Percentiles rank a stretch among this genome's conserved stretches.
These are phyloP conservation scores for Cyberlindnera amylophila DNA, from an alignment of 805 yeast genomes.

Conservation along the genomic window DNA sequence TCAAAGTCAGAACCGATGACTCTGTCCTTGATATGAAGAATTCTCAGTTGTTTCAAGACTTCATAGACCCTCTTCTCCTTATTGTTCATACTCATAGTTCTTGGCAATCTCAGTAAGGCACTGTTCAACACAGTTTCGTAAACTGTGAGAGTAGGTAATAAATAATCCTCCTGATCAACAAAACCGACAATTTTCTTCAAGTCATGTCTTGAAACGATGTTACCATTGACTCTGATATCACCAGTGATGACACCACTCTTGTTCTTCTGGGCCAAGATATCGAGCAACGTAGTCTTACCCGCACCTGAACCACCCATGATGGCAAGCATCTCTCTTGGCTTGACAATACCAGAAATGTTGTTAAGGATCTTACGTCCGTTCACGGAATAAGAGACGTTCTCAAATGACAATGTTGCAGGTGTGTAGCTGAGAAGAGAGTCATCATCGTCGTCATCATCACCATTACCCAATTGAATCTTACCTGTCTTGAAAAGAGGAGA, in stretches of 20 bases:
- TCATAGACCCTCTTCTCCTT: conserved; percentile 80
- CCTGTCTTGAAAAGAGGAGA: conserved; percentile 55
- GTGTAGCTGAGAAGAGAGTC: conserved; percentile 46
- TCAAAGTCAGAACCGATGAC: conserved; percentile 85
- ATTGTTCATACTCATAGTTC: conserved; percentile 65
- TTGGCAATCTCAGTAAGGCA: conserved; percentile 84
- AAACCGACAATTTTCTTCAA: conserved; percentile 77
- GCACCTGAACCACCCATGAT: conserved; percentile 99
- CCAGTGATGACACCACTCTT: conserved; percentile 74
- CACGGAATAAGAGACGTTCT: conserved; percentile 59
- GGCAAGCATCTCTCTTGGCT: conserved; percentile 87
- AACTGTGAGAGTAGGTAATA: conserved; percentile 90
- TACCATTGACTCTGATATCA: conserved; percentile 74
- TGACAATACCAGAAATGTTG: conserved; percentile 68
- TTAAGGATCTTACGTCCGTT: conserved; percentile 54
- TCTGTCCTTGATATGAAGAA: conserved; percentile 75
- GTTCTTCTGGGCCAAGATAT: conserved; percentile 83
- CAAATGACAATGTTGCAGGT: conserved; percentile 76
- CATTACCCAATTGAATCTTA: conserved; percentile 25
- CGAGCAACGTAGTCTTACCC: conserved; percentile 91
- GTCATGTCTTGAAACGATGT: conserved; percentile 34
- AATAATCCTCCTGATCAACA: conserved; percentile 92
- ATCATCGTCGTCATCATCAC: conserved; percentile 33
- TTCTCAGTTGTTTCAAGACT: conserved; percentile 81
- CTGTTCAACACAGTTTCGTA: conserved; percentile 92